Base-by-base conservation (phyloP, 148 eudicot species). In the Chenopodium suecicum region DNA sequence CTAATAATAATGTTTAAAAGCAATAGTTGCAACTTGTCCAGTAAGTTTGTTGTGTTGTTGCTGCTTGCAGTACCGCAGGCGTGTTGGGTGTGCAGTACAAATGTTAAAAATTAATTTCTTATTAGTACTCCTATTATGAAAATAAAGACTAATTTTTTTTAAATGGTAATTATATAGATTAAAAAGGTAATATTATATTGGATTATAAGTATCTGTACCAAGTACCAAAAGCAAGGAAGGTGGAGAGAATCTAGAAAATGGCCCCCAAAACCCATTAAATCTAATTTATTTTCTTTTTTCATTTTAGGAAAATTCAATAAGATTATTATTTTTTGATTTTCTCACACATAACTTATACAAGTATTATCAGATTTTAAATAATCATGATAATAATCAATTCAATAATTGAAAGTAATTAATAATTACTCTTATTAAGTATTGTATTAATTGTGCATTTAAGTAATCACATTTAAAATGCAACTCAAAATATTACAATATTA, bases 211-310 rank as follows among this genome's bases (percentile, higher is more conserved):
- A 79, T 64, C 81, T 80, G 19, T 17, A 56, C 22, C 56, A 52
- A 52, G 76, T 87, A 80, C 83, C 76, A 31, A 85, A 81, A 83
- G 85, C 85, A 73, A 74, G 76, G 84, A 85, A 85, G 81, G 87
- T 54, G 84, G 87, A 86, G 90, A 83, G 87, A 86, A 88, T 88
- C 92, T 88, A 86, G 87, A 88, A 83, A 86, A 50, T 50, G 13
- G 81, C 79, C 44, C 74, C 78, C 44, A 41, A 41, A 41, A 41
- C 44, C 44, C 44, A 41, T 41, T 41, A 27, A 27, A 27, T 27
- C 1, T 27, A 41, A 6, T 41, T 41, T 4, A 41, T 41, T 41
- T 41, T 7, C 44, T 41, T 41, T 41, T 41, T 41, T 5, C 44
- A 41, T 41, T 41, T 41, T 41, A 41, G 44, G 7, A 37, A 41